phyloP scores from a whole-genome alignment of 176 grass and related monocot genomes.

The Oryza glumipatula region DNA sequence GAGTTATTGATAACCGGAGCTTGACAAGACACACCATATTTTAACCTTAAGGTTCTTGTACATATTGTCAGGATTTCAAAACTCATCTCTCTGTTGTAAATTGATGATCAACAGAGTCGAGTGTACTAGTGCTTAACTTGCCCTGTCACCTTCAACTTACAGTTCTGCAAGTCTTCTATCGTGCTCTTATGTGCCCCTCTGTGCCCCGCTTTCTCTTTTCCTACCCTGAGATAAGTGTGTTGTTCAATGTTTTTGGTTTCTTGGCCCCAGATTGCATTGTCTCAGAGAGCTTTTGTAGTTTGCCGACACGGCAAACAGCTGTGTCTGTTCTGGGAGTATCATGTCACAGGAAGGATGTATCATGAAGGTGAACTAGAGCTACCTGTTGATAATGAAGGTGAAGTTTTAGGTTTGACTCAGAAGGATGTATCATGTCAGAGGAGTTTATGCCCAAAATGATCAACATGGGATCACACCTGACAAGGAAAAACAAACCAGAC shows the following conservation, averaged over 20 bases:
- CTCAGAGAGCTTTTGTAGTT: not conserved
- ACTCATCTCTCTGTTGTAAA: slow-evolving; percentile 43
- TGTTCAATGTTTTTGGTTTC: not conserved
- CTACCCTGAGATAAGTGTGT: not conserved
- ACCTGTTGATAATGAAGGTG: not conserved
- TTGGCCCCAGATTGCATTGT: not conserved
- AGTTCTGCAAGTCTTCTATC: not conserved
- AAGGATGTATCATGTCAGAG: not conserved
- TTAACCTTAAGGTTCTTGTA: slow-evolving; percentile 49
- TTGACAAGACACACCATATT: slow-evolving; percentile 41
- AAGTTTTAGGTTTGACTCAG: not conserved
- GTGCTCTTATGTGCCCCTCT: not conserved
- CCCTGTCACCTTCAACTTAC: slow-evolving; percentile 19
- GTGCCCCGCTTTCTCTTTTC: not conserved
- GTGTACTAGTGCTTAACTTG: slow-evolving; percentile 34
- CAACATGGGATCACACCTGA: not conserved
- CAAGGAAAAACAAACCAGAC: not conserved
- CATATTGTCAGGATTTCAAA: slow-evolving; percentile 50
- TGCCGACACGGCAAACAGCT: not conserved
- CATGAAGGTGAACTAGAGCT: not conserved
- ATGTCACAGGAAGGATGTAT: too few species aligned
- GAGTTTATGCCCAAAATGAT: not conserved
- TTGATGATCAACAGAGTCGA: slow-evolving; percentile 41
- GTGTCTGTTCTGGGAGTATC: not conserved
- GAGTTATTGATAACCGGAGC: slow-evolving; percentile 10